Conservation (phyloP, 208 protist species). For the Wallacemonas rigidus region DNA sequence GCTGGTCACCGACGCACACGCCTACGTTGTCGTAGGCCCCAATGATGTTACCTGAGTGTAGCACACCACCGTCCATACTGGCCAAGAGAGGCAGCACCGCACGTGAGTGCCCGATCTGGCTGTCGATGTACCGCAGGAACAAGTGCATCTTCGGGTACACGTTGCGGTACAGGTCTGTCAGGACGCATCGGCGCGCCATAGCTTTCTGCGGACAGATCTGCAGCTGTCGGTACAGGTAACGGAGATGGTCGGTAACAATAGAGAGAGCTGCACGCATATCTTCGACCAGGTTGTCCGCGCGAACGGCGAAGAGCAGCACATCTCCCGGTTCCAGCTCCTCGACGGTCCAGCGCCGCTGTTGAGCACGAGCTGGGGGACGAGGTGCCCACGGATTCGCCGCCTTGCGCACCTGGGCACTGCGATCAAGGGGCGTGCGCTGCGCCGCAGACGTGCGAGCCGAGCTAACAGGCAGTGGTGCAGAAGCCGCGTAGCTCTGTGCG, state of each 20-base stretch:
- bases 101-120: conserved; percentile 39
- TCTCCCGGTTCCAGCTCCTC: conserved; percentile 51
- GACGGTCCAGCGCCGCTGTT: conserved; percentile 41
- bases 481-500: conserved; percentile 49
- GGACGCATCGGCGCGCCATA: conserved; percentile 42
- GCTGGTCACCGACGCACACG: conserved; percentile 31
- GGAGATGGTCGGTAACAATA: conserved; percentile 57
- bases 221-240: conserved; percentile 41
- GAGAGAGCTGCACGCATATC: conserved; percentile 48
- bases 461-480: background rate
- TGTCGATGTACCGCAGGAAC: conserved; percentile 58
- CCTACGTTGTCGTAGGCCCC: conserved; percentile 60
- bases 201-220: conserved; percentile 54
- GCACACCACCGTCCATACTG: conserved; percentile 26
- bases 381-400: conserved; percentile 49
- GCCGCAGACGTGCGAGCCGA: background rate
- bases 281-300: conserved; percentile 37
- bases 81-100: conserved; percentile 51
- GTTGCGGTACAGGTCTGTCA: conserved; percentile 75
- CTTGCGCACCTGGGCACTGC: conserved; percentile 20
- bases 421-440: background rate
- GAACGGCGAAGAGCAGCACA: conserved; percentile 53
- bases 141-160: conserved; percentile 71
- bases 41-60: conserved; percentile 70
- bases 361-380: conserved; percentile 5